phyloP scores from a whole-genome alignment of 441 rosid genomes.

The Erodium trifolium region DNA sequence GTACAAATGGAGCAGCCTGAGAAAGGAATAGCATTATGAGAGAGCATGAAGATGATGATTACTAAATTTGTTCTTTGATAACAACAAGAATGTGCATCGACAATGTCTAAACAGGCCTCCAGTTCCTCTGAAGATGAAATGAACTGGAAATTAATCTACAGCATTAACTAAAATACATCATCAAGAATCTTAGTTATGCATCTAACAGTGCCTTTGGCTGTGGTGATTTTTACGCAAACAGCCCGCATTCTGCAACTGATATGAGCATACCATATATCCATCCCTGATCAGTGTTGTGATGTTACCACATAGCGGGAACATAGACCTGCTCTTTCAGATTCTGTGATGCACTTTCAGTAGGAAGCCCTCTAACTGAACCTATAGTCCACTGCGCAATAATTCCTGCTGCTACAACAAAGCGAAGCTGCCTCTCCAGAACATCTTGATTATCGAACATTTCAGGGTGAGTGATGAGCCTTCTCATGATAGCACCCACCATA shows the following conservation, averaged over 20 bases:
- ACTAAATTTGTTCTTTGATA: neutral
- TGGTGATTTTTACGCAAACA: neutral
- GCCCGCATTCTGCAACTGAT: too few relatives aligned
- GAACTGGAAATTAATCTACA: too few relatives aligned
- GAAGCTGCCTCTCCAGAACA: constrained; percentile 67
- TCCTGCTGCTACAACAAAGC: constrained; percentile 78
- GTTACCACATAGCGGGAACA: constrained; percentile 86
- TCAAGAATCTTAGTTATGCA: too few relatives aligned
- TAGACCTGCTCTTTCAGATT: constrained; percentile 85
- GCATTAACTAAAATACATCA: too few relatives aligned
- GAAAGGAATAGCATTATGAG: too few relatives aligned
- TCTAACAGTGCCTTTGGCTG: too few relatives aligned
- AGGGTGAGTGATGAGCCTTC: constrained; percentile 61
- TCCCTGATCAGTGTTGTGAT: neutral
- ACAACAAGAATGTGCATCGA: too few relatives aligned
- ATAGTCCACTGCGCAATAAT: constrained; percentile 93
- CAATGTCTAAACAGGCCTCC: too few relatives aligned
- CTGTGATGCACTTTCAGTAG: constrained; percentile 81
- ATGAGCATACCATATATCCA: too few relatives aligned
- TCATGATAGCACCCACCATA: constrained; percentile 69
- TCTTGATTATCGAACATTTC: constrained; percentile 76
- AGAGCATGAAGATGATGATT: too few relatives aligned
- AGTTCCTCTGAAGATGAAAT: too few relatives aligned
- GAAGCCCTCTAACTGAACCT: constrained; percentile 84
- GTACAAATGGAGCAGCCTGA: too few relatives aligned